phyloP scores from a whole-genome alignment of 768 basidiomycete species.

The Termitomyces sp. region DNA sequence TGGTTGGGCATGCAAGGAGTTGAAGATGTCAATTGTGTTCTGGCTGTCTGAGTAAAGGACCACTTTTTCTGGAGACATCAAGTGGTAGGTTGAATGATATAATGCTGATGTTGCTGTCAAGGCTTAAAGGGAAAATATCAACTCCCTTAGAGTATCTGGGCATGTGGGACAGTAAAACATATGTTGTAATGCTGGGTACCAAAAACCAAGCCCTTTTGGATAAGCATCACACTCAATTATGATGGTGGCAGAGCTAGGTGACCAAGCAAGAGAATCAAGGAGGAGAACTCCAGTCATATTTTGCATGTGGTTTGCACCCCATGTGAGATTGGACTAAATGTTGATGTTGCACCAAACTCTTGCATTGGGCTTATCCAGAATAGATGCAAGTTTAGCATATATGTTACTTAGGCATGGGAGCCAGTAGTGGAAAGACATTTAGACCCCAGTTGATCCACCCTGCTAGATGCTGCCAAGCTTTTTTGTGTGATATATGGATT shows the following conservation, averaged over 20 bases:
- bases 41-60: too few species aligned
- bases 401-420: slow-evolving; percentile 19
- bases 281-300: slow-evolving; percentile 15
- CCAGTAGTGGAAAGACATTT: slow-evolving; percentile 27
- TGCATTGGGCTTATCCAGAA: slow-evolving; percentile 10
- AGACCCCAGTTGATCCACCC: slow-evolving; percentile 36
- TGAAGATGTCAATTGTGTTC: too few species aligned
- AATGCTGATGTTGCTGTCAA: too few species aligned
- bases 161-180: slow-evolving; percentile 12
- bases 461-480: slow-evolving; percentile 22
- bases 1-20: too few species aligned
- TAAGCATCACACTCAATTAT: slow-evolving; percentile 21
- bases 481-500: neutral
- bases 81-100: too few species aligned
- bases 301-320: slow-evolving; percentile 23
- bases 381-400: slow-evolving; percentile 17
- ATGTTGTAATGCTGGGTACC: slow-evolving; percentile 1
- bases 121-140: slow-evolving; percentile 25
- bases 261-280: slow-evolving; percentile 17
- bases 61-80: too few species aligned
- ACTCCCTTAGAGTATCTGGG: neutral
- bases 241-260: slow-evolving; percentile 12
- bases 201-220: slow-evolving; percentile 17
- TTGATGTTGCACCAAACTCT: slow-evolving; percentile 20
- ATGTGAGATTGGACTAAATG: slow-evolving; percentile 20